Conservation (phyloP, 2,329 filamentous ascomycete species). For the Xylariaceae sp. region DNA sequence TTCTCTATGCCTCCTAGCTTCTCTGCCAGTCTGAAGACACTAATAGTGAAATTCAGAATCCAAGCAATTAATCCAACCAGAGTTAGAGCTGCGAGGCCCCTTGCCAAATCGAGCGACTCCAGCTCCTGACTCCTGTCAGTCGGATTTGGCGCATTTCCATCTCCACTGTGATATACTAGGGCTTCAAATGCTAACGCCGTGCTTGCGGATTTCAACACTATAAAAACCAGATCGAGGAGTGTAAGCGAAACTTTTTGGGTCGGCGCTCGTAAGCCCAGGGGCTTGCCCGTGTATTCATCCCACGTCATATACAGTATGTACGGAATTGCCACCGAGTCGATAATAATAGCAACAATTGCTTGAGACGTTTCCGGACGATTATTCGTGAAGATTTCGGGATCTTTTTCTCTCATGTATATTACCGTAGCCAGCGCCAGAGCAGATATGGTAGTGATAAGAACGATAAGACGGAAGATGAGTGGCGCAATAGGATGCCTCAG, state of each 20-base stretch:
- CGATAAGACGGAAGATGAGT: constrained; percentile 78
- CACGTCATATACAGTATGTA: constrained; percentile 94
- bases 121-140: constrained; percentile 57
- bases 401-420: constrained; percentile 68
- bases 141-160: constrained; percentile 42
- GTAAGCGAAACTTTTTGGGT: constrained; percentile 88
- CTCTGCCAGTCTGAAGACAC: constrained; percentile 73
- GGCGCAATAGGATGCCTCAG: constrained; percentile 86
- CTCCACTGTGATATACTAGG: constrained; percentile 62
- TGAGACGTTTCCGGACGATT: constrained; percentile 69
- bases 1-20: constrained; percentile 61
- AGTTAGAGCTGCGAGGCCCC: constrained; percentile 78
- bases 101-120: constrained; percentile 60
- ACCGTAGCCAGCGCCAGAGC: constrained; percentile 79
- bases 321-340: constrained; percentile 86
- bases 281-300: constrained; percentile 95
- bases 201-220: constrained; percentile 96
- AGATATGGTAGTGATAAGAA: constrained; percentile 81
- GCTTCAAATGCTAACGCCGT: constrained; percentile 88
- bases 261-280: constrained; percentile 82
- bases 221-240: constrained; percentile 91
- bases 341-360: constrained; percentile 84
- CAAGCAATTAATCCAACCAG: constrained; percentile 85
- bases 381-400: constrained; percentile 42
- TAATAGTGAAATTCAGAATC: constrained; percentile 88